Base-by-base conservation (phyloP, 2,329 filamentous ascomycete genomes). In the Drechslerella coelobrocha region DNA sequence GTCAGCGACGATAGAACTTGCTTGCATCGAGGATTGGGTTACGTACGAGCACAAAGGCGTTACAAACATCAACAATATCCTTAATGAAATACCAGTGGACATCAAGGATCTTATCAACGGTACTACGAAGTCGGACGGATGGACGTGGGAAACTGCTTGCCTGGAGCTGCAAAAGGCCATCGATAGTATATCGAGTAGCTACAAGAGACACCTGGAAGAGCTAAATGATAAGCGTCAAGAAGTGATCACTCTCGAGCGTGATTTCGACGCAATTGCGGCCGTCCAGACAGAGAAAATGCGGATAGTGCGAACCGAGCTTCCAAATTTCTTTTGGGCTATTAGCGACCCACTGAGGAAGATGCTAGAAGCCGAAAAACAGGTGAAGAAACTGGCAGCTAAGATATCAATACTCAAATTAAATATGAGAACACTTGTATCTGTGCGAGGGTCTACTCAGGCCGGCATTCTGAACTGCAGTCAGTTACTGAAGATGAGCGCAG, bases 251-350 rank as follows among this genome's bases (percentile, higher is more conserved):
- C 27, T 51, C 12, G 27, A n/a, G 10, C 47, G 23, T 10, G 14
- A 34, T 2, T 12, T 52, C n/a, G 12, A 50, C 3, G n/a, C 2
- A 1, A 10, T 48, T 3, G 10, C 23, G 1, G 6, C 9, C 0
- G 4, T 5, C 1, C 59, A 63, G 3, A 37, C 52, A 8, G 0
- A 51, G 1, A 71, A 45, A 34, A 39, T 43, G 14, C 7, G 45
- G 2, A 31, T 31, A 1, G 53, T 71, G 24, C n/a, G n/a, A 1
- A 24, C n/a, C 1, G 24, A 50, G 19, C 23, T 71, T 8, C 66
- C 66, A n/a, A 63, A 51, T 10, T 60, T 50, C 26, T 63, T 14
- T 39, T 71, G 59, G 66, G 45, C n/a, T 26, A 59, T 23, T 23
- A 27, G 39, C 8, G 10, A 53, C 2, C 66, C 66, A 10, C 19